A percentile compares a stretch with the other conserved stretches of the same genome.
These are phyloP conservation scores for Capillidium rhysosporum DNA, from an alignment of 371 early-diverging fungal species.

Conservation along the genomic window DNA sequence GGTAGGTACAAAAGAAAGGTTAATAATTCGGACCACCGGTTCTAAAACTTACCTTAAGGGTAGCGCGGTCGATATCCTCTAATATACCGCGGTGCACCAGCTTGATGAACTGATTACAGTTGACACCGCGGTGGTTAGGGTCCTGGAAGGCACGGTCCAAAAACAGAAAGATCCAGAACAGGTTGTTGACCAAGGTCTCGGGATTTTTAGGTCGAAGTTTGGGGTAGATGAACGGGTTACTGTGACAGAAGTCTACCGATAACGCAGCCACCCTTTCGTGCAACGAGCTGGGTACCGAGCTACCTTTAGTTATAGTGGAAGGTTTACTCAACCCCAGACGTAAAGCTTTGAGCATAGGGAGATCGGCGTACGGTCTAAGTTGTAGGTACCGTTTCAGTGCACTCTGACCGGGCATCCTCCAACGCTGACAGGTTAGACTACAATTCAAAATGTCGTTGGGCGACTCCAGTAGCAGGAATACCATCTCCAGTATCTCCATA, in stretches of 20 bases:
- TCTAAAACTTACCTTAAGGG: background rate
- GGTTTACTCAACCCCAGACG: background rate
- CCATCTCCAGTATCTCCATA: background rate
- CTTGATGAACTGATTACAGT: background rate
- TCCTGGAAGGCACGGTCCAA: background rate
- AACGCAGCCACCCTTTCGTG: background rate
- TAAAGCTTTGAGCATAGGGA: background rate
- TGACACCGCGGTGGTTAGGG: background rate
- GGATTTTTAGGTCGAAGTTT: background rate
- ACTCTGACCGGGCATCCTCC: background rate
- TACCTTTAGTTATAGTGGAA: background rate
- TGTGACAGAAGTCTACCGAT: background rate
- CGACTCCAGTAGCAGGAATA: background rate
- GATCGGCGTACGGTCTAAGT: background rate
- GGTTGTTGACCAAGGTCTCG: background rate
- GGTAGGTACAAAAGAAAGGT: background rate
- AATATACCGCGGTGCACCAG: background rate
- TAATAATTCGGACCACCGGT: background rate
- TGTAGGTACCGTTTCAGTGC: background rate
- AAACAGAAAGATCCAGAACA: conserved; percentile 4
- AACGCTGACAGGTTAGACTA: background rate
- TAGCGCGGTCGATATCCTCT: background rate
- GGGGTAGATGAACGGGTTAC: background rate
- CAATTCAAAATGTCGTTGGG: background rate
- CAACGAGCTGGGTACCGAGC: background rate